These are phyloP conservation scores for Trichophyton equinum DNA, from an alignment of 2,329 filamentous ascomycete species.

Conservation along the genomic window DNA sequence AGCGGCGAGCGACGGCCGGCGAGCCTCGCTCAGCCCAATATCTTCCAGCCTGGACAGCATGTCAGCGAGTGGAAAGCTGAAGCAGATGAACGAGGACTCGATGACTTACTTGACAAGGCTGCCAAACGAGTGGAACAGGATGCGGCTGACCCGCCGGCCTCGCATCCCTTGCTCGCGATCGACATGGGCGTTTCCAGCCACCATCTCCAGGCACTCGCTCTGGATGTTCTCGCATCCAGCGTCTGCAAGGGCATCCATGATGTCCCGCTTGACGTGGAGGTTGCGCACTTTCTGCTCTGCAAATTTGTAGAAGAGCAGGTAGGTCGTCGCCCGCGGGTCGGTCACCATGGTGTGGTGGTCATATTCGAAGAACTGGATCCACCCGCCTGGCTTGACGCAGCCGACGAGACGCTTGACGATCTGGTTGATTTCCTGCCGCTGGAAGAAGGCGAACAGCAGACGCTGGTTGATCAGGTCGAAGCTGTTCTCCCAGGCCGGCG, in stretches of 20 bases:
- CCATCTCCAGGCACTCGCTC: background rate
- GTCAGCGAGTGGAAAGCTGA: background rate
- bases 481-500: conserved; percentile 1
- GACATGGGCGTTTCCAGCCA: background rate
- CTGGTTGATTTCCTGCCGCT: conserved; percentile 4
- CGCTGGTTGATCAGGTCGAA: conserved; percentile 7
- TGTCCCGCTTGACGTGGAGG: background rate
- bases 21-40: background rate
- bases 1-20: background rate
- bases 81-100: too few relatives aligned
- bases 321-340: background rate
- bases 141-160: background rate
- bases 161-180: background rate
- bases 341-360: background rate
- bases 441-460: background rate
- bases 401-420: background rate
- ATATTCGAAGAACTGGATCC: conserved; percentile 4
- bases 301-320: conserved; percentile 1
- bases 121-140: background rate
- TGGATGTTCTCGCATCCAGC: background rate
- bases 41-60: background rate
- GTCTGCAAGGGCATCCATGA: background rate
- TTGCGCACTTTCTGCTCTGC: background rate
- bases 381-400: background rate
- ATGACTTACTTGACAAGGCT: conserved; percentile 1